Conservation (phyloP, 2,329 filamentous ascomycete genomes). For the Dactylellina haptotyla region DNA sequence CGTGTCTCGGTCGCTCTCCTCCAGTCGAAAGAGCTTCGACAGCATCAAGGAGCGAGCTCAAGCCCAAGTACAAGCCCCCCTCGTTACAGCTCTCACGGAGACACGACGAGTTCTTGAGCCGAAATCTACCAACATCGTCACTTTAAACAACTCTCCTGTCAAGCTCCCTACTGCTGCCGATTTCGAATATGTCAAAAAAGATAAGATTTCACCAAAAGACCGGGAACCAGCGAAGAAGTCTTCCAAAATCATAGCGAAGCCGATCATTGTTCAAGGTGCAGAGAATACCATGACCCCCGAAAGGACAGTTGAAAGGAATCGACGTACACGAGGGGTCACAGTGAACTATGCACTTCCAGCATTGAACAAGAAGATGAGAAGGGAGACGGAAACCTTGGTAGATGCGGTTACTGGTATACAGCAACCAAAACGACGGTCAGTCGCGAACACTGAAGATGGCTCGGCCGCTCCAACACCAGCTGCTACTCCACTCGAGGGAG, state of each 20-base stretch:
- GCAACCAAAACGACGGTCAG: constrained; percentile 22
- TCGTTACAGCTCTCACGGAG: constrained; percentile 59
- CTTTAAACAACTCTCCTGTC: constrained; percentile 35
- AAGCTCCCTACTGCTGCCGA: constrained; percentile 47
- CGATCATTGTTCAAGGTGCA: constrained; percentile 39
- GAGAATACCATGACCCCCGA: constrained; percentile 64
- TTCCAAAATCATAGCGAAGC: constrained; percentile 42
- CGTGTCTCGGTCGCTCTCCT: constrained; percentile 40
- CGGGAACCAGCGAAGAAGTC: constrained; percentile 50
- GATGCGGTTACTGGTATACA: constrained; percentile 73
- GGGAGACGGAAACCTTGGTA: constrained; percentile 78
- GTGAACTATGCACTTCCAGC: constrained; percentile 87
- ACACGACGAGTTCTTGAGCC: constrained; percentile 63
- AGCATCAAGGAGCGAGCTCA: not conserved
- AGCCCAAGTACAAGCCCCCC: not conserved
- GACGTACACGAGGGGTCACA: constrained; percentile 71
- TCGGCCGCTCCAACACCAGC: constrained; percentile 28
- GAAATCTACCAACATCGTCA: constrained; percentile 38
- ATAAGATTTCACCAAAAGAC: constrained; percentile 48
- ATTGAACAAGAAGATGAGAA: constrained; percentile 82
- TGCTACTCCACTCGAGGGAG: constrained; percentile 39
- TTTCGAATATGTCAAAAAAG: constrained; percentile 55
- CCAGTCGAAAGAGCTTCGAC: constrained; percentile 20
- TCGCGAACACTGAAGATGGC: constrained; percentile 63
- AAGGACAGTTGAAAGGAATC: constrained; percentile 67